Evolutionary conservation across 2,329 filamentous ascomycete genomes (phyloP), one percentile per base, ranked within the genome.

Genomic region (Aureobasidium sp.): DNA sequence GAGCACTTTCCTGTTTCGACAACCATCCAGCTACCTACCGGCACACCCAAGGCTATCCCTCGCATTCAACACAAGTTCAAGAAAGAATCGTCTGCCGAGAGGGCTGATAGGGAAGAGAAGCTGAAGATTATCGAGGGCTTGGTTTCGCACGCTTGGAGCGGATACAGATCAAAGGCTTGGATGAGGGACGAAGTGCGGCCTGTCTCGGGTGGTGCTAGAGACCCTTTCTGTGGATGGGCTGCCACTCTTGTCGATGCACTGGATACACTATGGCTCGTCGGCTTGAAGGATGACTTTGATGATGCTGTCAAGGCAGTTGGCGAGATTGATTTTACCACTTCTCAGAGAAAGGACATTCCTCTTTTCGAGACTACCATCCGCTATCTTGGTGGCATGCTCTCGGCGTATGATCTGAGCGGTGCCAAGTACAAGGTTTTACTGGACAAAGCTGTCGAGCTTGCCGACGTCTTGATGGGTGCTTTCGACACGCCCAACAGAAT

Each of bases 401-500:
- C 85, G 40, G 92, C 92, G 7, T 96, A 93, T 70, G 93, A 97
- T 74, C 80, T 96, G 60, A 92, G 88, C 57, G 87, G 83, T 19
- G 84, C 82, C 7, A 78, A 79, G 63, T 87, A 95, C 67, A 74
- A 80, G 21, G 78, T 87, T 25, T 78, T 95, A 11, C 78, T 95
- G 33, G 82, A 86, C 58, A 94, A 95, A 74, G 89, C 90, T 1
- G 79, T 87, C 37, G 87, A 93, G 73, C 81, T 94, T 27, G 90
- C 84, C 40, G 88, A 93, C 67, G 81, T 95, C 62, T 76, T 95
- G 33, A 90, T 92, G 77, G 85, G 87, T 57, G 82, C 88, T 4
- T 95, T 95, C 68, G 90, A 95, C 73, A 96, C 93, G 0, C 92
- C 92, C 0, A 96, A 97, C 72, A 85, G 90, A 66, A 95, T 97